phyloP scores from a whole-genome alignment of 352 stramenopile genomes.

The Globisporangium barbulae region DNA sequence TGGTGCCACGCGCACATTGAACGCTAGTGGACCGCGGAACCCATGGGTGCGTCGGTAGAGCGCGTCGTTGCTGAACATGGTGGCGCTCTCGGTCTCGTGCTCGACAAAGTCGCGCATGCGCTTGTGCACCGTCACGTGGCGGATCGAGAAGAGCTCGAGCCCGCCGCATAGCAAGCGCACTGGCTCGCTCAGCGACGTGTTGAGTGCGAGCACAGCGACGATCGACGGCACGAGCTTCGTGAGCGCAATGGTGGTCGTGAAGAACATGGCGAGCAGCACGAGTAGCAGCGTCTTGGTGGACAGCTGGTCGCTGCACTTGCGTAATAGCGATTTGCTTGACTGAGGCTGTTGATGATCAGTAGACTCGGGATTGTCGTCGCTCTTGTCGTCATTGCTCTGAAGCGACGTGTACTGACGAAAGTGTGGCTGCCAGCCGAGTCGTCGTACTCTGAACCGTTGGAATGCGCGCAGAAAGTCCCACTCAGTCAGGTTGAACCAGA shows the following conservation, averaged over 20 bases:
- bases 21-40: slow-evolving; percentile 50
- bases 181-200: slow-evolving; percentile 49
- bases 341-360: slow-evolving; percentile 10
- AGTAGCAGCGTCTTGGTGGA: slow-evolving; percentile 22
- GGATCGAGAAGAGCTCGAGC: slow-evolving; percentile 23
- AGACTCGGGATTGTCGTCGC: slow-evolving; percentile 6
- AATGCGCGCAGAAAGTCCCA: slow-evolving; percentile 43
- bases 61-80: slow-evolving; percentile 35
- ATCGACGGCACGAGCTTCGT: slow-evolving; percentile 38
- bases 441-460: slow-evolving; percentile 15
- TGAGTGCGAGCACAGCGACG: slow-evolving; percentile 52
- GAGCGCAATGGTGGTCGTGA: slow-evolving; percentile 26
- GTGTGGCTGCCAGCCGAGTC: neutral
- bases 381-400: slow-evolving; percentile 12
- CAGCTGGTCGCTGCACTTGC: slow-evolving; percentile 14
- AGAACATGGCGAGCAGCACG: slow-evolving; percentile 16
- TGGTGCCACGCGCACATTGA: slow-evolving; percentile 39
- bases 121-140: slow-evolving; percentile 13
- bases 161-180: slow-evolving; percentile 32
- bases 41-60: slow-evolving; percentile 45
- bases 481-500: slow-evolving; percentile 53
- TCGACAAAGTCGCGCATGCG: slow-evolving; percentile 46
- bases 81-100: slow-evolving; percentile 34
- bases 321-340: neutral
- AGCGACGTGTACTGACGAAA: neutral